Evolutionary conservation across 2,329 filamentous ascomycete genomes (phyloP).

Genomic region (Thelonectria rubi): DNA sequence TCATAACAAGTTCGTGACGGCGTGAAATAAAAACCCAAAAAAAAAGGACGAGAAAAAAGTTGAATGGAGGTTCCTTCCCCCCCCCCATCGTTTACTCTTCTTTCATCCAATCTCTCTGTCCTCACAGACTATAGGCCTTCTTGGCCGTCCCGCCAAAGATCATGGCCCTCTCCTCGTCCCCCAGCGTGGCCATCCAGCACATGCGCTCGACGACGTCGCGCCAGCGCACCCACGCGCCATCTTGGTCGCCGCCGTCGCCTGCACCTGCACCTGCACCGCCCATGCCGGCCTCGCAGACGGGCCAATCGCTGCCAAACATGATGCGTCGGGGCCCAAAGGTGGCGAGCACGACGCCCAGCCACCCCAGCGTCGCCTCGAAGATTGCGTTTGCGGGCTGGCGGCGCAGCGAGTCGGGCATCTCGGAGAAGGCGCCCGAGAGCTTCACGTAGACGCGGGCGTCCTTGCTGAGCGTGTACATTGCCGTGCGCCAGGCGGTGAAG

Average conservation of each 20-base stretch:
- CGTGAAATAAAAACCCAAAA: too few relatives aligned
- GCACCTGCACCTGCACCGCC: too few relatives aligned
- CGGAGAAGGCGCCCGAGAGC: slow-evolving; percentile 85
- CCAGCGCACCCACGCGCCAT: slow-evolving; percentile 78
- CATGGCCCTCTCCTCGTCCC: slow-evolving; percentile 67
- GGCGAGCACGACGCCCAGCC: slow-evolving; percentile 76
- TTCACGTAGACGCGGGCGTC: slow-evolving; percentile 83
- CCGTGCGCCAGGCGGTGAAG: slow-evolving; percentile 74
- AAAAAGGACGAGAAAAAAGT: too few relatives aligned
- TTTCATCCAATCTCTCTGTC: not conserved
- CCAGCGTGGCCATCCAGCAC: slow-evolving; percentile 69
- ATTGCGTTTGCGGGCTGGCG: slow-evolving; percentile 62
- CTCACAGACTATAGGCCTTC: slow-evolving; percentile 70
- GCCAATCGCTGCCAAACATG: slow-evolving; percentile 96
- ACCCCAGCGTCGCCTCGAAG: slow-evolving; percentile 71
- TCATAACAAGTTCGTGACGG: too few relatives aligned
- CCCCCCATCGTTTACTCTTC: slow-evolving; percentile 1
- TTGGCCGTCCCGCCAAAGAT: slow-evolving; percentile 79
- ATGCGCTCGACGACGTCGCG: slow-evolving; percentile 72
- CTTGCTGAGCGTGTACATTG: slow-evolving; percentile 73
- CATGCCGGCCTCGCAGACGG: slow-evolving; percentile 83
- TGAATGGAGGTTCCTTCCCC: not conserved
- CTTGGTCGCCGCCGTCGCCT: slow-evolving; percentile 53
- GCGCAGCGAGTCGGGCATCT: slow-evolving; percentile 70
- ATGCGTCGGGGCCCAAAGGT: slow-evolving; percentile 76